These are phyloP conservation scores for Aspergillus flavus DNA, from an alignment of 2,329 filamentous ascomycete genomes.

Conservation along the genomic window DNA sequence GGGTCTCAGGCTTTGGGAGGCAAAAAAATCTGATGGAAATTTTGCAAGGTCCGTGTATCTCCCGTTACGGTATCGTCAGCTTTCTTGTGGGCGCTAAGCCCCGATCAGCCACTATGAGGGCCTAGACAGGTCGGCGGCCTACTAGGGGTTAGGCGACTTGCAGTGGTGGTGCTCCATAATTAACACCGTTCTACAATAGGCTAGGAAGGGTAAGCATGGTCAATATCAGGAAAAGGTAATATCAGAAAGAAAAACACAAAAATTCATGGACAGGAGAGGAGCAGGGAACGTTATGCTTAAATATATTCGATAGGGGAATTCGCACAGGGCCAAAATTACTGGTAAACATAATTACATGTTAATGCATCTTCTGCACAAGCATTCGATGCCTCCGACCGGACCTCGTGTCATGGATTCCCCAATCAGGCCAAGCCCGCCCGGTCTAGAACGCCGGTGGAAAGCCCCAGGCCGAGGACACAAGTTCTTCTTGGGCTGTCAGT, in stretches of 20 bases:
- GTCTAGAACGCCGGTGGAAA: constrained; percentile 26
- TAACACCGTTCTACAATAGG: constrained; percentile 3
- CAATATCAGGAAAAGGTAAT: background rate
- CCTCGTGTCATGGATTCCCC: constrained; percentile 28
- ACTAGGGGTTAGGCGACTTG: constrained; percentile 6
- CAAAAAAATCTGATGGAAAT: constrained; percentile 4
- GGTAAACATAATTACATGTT: background rate
- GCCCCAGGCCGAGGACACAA: constrained; percentile 20
- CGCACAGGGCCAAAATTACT: background rate
- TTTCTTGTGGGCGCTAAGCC: constrained; percentile 9
- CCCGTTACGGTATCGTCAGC: constrained; percentile 19
- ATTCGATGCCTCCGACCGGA: constrained; percentile 12
- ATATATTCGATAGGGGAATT: background rate
- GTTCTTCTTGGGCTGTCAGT: constrained; percentile 14
- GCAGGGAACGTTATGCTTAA: constrained; percentile 2
- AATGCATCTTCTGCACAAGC: constrained; percentile 2
- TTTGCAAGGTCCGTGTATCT: constrained; percentile 21
- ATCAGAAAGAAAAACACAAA: background rate
- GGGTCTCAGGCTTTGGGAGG: constrained; percentile 9
- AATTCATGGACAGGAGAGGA: background rate
- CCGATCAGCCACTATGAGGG: constrained; percentile 27
- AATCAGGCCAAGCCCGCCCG: constrained; percentile 21
- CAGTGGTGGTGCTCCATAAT: constrained; percentile 5
- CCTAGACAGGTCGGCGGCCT: constrained; percentile 24
- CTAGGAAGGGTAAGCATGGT: background rate